These are phyloP conservation scores for Biscutella laevigata DNA, from an alignment of 441 rosid genomes.

Conservation along the genomic window DNA sequence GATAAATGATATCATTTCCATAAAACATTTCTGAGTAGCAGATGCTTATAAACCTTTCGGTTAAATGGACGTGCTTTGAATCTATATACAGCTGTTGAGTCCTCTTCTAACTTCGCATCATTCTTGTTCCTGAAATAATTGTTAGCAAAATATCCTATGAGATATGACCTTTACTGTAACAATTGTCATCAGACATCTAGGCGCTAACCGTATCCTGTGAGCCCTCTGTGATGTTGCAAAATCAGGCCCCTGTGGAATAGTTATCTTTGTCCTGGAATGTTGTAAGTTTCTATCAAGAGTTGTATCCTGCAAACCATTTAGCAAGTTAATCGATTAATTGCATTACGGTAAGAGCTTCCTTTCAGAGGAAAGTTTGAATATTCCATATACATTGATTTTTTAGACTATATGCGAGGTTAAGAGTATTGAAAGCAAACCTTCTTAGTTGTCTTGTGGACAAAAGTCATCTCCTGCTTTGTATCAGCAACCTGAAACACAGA, in stretches of 20 bases:
- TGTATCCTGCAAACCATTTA: constrained; percentile 43
- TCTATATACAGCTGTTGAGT: constrained; percentile 33
- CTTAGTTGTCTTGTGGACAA: constrained; percentile 70
- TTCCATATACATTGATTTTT: background rate
- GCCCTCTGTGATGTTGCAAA: constrained; percentile 85
- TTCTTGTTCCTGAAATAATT: constrained; percentile 57
- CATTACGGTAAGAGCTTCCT: background rate
- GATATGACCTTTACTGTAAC: background rate
- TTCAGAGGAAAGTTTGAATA: background rate
- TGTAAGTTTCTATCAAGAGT: constrained; percentile 30
- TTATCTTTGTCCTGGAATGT: constrained; percentile 44
- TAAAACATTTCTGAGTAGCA: constrained; percentile 3
- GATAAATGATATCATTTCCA: background rate
- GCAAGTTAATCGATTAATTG: background rate
- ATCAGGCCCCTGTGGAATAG: constrained; percentile 87
- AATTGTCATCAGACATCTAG: constrained; percentile 3
- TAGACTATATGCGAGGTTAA: background rate
- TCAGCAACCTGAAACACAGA: constrained; percentile 51
- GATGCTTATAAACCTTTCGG: constrained; percentile 61
- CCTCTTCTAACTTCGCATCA: constrained; percentile 32
- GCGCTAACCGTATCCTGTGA: constrained; percentile 55
- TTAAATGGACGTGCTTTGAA: constrained; percentile 88
- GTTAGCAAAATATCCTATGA: constrained; percentile 9
- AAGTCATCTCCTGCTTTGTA: constrained; percentile 51
- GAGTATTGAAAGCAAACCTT: constrained; percentile 37